Evolutionary conservation across 129 eudicot species (phyloP).

Genomic region (Saposhnikovia divaricata): DNA sequence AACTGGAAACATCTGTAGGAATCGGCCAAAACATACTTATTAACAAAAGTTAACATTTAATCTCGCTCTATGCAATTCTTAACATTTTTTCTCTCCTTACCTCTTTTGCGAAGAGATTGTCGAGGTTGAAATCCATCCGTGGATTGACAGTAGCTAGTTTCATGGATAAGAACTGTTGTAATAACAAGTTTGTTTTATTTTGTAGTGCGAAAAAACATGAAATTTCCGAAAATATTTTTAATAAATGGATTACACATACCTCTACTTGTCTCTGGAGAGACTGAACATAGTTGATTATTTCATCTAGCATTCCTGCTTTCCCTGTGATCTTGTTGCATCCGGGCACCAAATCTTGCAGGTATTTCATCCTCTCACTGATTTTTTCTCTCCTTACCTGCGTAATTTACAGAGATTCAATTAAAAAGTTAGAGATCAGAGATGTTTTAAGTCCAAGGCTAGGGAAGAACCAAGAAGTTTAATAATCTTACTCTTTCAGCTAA

Average conservation of each 20-base stretch:
- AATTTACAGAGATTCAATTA: neutral
- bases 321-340: constrained; percentile 96
- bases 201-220: no score
- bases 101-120: constrained; percentile 58
- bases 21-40: neutral
- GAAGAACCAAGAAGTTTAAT: neutral
- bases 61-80: neutral
- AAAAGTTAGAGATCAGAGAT: neutral
- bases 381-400: constrained; percentile 89
- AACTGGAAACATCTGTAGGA: constrained; percentile 48
- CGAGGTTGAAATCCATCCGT: constrained; percentile 56
- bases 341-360: constrained; percentile 87
- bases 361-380: constrained; percentile 94
- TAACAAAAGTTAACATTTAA: neutral
- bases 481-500: constrained; percentile 86
- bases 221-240: no score
- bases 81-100: constrained; percentile 15
- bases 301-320: constrained; percentile 98
- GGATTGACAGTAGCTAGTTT: constrained; percentile 82
- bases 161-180: constrained; percentile 83
- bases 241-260: constrained; percentile 27
- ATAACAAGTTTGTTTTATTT: neutral
- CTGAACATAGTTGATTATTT: constrained; percentile 94
- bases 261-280: constrained; percentile 98
- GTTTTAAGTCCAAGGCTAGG: neutral